A percentile compares a stretch with the other conserved stretches of the same genome.
Conservation (phyloP, 139 green algal genomes). For the Volvox reticuliferus region DNA sequence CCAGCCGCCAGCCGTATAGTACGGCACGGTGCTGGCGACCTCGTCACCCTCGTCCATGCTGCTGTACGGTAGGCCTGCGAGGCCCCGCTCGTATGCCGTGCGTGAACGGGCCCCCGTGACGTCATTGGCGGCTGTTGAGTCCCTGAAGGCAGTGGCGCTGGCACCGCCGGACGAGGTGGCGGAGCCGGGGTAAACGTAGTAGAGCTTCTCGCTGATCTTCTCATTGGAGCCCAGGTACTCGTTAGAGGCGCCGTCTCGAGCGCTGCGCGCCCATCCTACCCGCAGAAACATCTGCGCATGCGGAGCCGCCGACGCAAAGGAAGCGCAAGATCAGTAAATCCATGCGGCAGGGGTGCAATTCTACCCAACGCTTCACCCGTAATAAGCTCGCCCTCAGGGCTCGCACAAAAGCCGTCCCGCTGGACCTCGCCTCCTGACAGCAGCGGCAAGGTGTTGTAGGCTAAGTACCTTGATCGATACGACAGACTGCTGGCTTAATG, state of each 20-base stretch:
- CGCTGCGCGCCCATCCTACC: conserved; percentile 20
- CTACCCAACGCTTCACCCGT: too few species aligned
- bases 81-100: not conserved
- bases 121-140: not conserved
- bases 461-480: too few species aligned
- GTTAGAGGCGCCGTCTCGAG: conserved; percentile 21
- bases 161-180: not conserved
- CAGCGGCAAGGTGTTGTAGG: too few species aligned
- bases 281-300: conserved; percentile 20
- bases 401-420: too few species aligned
- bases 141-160: not conserved
- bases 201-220: not conserved
- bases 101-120: not conserved
- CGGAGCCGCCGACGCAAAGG: too few species aligned
- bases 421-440: too few species aligned
- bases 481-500: too few species aligned
- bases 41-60: conserved; percentile 1
- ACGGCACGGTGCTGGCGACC: not conserved
- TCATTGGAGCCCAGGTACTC: conserved; percentile 29
- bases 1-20: not conserved
- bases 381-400: too few species aligned
- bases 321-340: not conserved
- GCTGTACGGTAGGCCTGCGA: conserved; percentile 3
- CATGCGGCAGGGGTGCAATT: not conserved
- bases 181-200: not conserved